Evolutionary conservation across 2,329 filamentous ascomycete genomes (phyloP).

Genomic region (Botrytis sinoallii): DNA sequence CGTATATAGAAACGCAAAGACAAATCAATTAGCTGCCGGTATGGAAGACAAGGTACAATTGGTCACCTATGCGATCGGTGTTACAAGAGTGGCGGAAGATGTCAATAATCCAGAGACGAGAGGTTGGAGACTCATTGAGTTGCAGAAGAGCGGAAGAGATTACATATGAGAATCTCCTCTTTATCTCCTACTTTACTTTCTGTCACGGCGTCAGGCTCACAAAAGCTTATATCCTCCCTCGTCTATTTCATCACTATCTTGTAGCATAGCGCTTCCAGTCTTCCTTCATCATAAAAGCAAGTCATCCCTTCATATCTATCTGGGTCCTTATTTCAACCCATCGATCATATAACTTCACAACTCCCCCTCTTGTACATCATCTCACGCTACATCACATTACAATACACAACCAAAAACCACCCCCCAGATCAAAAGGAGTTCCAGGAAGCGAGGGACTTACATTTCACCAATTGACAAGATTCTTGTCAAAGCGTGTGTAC

Average conservation of each 20-base stretch:
- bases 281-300: not conserved
- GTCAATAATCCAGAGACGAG: conserved; percentile 95
- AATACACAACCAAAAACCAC: not conserved
- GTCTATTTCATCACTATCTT: not conserved
- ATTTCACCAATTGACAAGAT: not conserved
- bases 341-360: not conserved
- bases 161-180: conserved; percentile 57
- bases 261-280: not conserved
- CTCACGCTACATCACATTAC: not conserved
- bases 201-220: not conserved
- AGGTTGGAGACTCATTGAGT: conserved; percentile 95
- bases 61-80: conserved; percentile 95
- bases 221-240: not conserved
- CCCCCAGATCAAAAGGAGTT: not conserved
- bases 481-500: not conserved
- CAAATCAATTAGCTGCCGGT: conserved; percentile 82
- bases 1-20: conserved; percentile 91
- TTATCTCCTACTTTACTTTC: not conserved
- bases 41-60: conserved; percentile 99
- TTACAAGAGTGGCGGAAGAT: conserved; percentile 90
- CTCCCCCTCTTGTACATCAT: not conserved
- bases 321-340: not conserved
- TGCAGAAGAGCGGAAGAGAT: conserved; percentile 97
- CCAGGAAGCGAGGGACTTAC: not conserved
- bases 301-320: not conserved